phyloP scores from a whole-genome alignment of 495 filamentous ascomycete genomes.

The Cercophora scortea region DNA sequence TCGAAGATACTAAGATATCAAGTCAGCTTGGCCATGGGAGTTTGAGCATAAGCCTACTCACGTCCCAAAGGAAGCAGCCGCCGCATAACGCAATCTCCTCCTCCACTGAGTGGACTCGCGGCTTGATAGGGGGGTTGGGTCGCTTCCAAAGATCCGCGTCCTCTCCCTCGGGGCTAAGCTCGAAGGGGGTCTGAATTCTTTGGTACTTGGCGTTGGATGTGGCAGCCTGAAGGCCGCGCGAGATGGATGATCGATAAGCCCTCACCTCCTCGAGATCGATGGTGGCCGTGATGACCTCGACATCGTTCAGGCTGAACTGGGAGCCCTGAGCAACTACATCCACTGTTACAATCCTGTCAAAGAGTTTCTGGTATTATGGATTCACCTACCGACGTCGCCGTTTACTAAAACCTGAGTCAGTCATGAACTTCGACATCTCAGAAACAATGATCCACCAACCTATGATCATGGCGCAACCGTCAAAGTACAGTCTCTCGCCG shows the following conservation, averaged over 20 bases:
- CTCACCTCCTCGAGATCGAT: conserved; percentile 75
- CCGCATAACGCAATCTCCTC: conserved; percentile 69
- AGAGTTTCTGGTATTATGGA: not conserved
- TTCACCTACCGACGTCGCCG: conserved; percentile 38
- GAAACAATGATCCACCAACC: no score
- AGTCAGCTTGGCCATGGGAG: not conserved
- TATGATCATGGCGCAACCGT: conserved; percentile 74
- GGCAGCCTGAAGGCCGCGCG: conserved; percentile 51
- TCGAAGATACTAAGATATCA: conserved; percentile 48
- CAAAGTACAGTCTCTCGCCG: conserved; percentile 48
- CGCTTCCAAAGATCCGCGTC: conserved; percentile 18
- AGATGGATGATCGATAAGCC: conserved; percentile 41
- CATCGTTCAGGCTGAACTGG: conserved; percentile 70
- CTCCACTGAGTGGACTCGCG: conserved; percentile 54
- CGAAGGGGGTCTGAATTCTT: conserved; percentile 31
- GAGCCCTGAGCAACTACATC: conserved; percentile 60
- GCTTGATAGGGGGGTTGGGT: conserved; percentile 26
- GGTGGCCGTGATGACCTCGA: conserved; percentile 78
- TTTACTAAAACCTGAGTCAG: conserved; percentile 35
- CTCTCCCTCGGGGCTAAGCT: conserved; percentile 29
- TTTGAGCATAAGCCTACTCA: not conserved
- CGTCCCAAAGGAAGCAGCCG: conserved; percentile 70
- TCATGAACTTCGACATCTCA: no score
- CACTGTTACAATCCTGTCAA: conserved; percentile 42
- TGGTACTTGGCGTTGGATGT: conserved; percentile 28